Conservation (phyloP, 805 yeast species). For the Wickerhamomyces ciferrii region DNA sequence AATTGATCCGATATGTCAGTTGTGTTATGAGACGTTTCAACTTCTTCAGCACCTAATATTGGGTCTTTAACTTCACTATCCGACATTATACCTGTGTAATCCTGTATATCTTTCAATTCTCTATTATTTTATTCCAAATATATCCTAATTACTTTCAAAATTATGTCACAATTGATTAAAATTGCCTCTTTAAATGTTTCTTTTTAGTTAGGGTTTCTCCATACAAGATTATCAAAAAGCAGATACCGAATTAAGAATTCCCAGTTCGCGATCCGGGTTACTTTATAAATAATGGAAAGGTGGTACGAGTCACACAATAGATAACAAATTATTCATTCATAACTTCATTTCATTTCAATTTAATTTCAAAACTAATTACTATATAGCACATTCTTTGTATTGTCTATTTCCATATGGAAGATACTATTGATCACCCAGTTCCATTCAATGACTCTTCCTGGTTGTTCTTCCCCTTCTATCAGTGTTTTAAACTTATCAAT, state of each 20-base stretch:
- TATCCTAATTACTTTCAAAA: neutral
- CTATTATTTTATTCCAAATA: neutral
- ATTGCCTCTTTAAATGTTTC: neutral
- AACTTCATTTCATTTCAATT: neutral
- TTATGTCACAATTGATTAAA: neutral
- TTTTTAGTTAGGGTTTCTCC: neutral
- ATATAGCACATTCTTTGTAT: constrained; percentile 5
- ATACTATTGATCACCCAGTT: constrained; percentile 58
- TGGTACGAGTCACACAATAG: neutral
- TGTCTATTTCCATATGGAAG: constrained; percentile 35
- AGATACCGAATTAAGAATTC: too few relatives aligned
- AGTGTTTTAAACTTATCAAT: constrained; percentile 24
- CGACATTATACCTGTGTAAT: neutral
- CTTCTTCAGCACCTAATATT: neutral
- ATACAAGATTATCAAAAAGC: too few relatives aligned
- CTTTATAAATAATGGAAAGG: neutral
- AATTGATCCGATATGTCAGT: neutral
- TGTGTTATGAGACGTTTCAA: neutral
- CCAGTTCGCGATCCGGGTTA: neutral
- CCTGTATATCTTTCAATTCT: neutral
- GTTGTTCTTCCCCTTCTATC: constrained; percentile 11
- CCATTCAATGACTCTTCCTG: constrained; percentile 48
- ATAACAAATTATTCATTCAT: neutral
- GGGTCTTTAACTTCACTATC: neutral
- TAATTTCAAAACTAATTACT: too few relatives aligned